Percentiles rank a stretch among this genome's conserved stretches.
phyloP scores from a whole-genome alignment of 2,329 filamentous ascomycete genomes.

The Aspergillus costaricaensis region DNA sequence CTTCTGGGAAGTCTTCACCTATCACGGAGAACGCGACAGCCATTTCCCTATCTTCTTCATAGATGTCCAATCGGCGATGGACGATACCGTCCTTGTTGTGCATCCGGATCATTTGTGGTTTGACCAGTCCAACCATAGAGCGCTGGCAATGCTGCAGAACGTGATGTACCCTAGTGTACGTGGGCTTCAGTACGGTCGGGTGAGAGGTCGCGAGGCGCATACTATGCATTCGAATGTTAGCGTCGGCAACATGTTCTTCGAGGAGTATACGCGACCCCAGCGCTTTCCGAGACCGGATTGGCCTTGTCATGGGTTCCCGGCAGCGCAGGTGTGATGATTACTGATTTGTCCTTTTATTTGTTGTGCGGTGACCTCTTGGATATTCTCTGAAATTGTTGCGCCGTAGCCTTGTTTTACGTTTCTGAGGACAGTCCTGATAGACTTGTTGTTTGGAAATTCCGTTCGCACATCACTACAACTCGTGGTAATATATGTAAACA shows the following conservation, averaged over 20 bases:
- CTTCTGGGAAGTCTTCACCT: constrained; percentile 1
- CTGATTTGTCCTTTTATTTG: too few species aligned
- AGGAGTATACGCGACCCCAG: too few species aligned
- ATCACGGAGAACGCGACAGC: neutral
- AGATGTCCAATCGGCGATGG: neutral
- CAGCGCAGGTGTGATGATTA: too few species aligned
- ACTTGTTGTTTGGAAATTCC: too few species aligned
- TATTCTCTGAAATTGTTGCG: too few species aligned
- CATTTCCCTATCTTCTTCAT: neutral
- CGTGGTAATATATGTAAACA: too few species aligned
- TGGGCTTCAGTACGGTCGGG: neutral
- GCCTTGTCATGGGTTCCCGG: neutral
- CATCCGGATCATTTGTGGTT: neutral
- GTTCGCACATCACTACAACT: too few species aligned
- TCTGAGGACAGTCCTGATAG: too few species aligned
- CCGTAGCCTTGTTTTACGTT: too few species aligned
- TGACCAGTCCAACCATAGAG: neutral
- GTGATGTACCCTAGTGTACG: neutral
- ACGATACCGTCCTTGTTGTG: neutral
- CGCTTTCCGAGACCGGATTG: neutral
- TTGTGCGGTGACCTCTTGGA: too few species aligned
- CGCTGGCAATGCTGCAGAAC: neutral
- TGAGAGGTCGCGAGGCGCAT: neutral
- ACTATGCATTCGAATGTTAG: neutral
- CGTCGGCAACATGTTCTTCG: neutral